Conservation (phyloP, 129 eudicot genomes). For the Ambrosia trifida region DNA sequence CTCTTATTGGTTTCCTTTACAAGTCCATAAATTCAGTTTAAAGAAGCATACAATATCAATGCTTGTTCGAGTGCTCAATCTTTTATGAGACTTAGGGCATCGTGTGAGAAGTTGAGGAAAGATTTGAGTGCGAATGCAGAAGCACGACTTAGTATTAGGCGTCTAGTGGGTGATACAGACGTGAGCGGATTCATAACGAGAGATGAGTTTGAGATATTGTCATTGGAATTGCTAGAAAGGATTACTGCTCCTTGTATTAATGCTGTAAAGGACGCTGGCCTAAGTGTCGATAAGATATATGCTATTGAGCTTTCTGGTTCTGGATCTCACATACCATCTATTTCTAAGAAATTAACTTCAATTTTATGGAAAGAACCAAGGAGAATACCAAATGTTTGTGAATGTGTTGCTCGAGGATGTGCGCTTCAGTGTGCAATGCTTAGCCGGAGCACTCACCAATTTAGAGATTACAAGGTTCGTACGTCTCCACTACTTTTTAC, state of each 20-base stretch:
- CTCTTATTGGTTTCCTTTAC: no score
- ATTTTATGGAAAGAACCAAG: constrained; percentile 61
- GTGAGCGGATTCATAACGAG: constrained; percentile 73
- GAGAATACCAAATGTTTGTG: constrained; percentile 74
- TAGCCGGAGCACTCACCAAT: constrained; percentile 58
- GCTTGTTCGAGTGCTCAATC: constrained; percentile 62
- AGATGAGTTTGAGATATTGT: constrained; percentile 78
- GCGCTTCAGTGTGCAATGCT: constrained; percentile 88
- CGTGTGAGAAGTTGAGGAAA: constrained; percentile 84
- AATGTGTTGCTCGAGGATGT: constrained; percentile 96
- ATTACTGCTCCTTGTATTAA: constrained; percentile 52
- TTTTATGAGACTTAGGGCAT: constrained; percentile 61
- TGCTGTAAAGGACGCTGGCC: constrained; percentile 57
- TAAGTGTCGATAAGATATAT: constrained; percentile 49
- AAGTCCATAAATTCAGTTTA: no score
- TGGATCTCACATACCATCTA: constrained; percentile 84
- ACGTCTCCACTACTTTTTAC: constrained; percentile 16
- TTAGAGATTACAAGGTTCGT: constrained; percentile 75
- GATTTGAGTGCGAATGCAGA: constrained; percentile 81
- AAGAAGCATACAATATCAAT: constrained; percentile 56
- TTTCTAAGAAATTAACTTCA: constrained; percentile 41
- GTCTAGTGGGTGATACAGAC: constrained; percentile 88
- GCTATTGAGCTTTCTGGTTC: constrained; percentile 88
- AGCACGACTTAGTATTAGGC: constrained; percentile 78
- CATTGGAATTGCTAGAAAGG: constrained; percentile 52